Evolutionary conservation across 371 early-diverging fungal genomes (phyloP).

Genomic region (Polyrhizophydium stewartii): DNA sequence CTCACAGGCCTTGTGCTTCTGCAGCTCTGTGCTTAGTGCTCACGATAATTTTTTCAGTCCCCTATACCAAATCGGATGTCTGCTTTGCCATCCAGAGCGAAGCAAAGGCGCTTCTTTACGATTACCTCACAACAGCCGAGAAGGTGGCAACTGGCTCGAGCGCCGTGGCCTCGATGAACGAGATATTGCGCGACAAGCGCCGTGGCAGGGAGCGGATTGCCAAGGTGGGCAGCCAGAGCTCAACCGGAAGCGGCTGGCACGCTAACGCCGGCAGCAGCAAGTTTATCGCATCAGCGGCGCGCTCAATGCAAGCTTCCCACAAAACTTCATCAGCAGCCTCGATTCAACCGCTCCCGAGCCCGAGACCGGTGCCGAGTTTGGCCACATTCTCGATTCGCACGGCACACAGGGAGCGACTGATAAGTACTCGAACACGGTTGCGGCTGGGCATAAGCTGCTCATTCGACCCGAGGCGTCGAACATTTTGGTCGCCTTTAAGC

Average conservation of each 20-base stretch:
- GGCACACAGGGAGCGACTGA: slow-evolving; percentile 41
- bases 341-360: not conserved
- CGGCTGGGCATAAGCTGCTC: slow-evolving; percentile 63
- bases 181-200: slow-evolving; percentile 42
- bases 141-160: slow-evolving; percentile 26
- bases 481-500: slow-evolving; percentile 63
- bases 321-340: not conserved
- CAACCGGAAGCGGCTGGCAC: not conserved
- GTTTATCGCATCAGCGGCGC: slow-evolving; percentile 18
- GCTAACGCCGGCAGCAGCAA: slow-evolving; percentile 7
- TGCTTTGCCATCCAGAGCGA: slow-evolving; percentile 68
- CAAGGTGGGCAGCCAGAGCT: not conserved
- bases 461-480: slow-evolving; percentile 67
- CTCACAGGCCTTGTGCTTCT: no score
- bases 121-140: slow-evolving; percentile 62
- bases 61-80: slow-evolving; percentile 38
- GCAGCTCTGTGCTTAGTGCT: slow-evolving; percentile 16
- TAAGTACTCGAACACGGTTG: slow-evolving; percentile 56
- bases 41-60: slow-evolving; percentile 26
- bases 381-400: not conserved
- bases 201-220: slow-evolving; percentile 18
- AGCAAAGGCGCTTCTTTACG: slow-evolving; percentile 65
- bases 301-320: not conserved
- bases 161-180: slow-evolving; percentile 45
- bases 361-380: not conserved